Conservation (phyloP, 2,329 filamentous ascomycete species). For the Fusarium dlaminii region DNA sequence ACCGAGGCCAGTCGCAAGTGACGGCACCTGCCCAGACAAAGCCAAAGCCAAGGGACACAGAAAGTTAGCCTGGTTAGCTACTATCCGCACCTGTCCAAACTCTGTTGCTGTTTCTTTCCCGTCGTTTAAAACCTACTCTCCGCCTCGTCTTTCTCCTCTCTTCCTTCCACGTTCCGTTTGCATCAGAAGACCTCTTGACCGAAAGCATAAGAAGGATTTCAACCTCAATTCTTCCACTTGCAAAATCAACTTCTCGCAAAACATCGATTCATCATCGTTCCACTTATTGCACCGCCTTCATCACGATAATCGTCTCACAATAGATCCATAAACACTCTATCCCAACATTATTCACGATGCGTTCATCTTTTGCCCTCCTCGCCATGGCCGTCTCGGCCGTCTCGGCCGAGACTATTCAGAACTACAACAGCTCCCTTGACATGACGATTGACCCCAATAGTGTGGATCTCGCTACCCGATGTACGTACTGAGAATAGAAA, state of each 20-base stretch:
- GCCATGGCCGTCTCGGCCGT: constrained; percentile 57
- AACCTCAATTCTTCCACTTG: neutral
- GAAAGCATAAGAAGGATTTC: constrained; percentile 25
- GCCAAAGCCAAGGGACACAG: constrained; percentile 21
- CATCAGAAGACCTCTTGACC: constrained; percentile 1
- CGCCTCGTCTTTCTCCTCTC: constrained; percentile 7
- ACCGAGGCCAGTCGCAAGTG: constrained; percentile 37
- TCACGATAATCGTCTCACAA: constrained; percentile 6
- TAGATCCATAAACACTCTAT: constrained; percentile 12
- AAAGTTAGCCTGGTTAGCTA: neutral
- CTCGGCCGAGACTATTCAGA: constrained; percentile 51
- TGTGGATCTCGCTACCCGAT: constrained; percentile 48
- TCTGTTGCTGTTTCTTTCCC: constrained; percentile 1
- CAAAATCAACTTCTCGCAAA: constrained; percentile 20
- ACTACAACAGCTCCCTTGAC: constrained; percentile 55
- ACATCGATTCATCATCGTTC: constrained; percentile 39
- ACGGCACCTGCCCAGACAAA: constrained; percentile 35
- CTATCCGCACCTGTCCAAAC: constrained; percentile 7
- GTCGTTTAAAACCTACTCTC: constrained; percentile 37
- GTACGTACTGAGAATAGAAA: constrained; percentile 47
- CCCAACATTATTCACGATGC: constrained; percentile 50
- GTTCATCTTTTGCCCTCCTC: constrained; percentile 51
- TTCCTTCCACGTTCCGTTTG: constrained; percentile 22
- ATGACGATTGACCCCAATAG: constrained; percentile 53
- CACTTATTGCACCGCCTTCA: constrained; percentile 17